phyloP scores from a whole-genome alignment of 176 grass and related monocot genomes.

The Musa troglodytarum region DNA sequence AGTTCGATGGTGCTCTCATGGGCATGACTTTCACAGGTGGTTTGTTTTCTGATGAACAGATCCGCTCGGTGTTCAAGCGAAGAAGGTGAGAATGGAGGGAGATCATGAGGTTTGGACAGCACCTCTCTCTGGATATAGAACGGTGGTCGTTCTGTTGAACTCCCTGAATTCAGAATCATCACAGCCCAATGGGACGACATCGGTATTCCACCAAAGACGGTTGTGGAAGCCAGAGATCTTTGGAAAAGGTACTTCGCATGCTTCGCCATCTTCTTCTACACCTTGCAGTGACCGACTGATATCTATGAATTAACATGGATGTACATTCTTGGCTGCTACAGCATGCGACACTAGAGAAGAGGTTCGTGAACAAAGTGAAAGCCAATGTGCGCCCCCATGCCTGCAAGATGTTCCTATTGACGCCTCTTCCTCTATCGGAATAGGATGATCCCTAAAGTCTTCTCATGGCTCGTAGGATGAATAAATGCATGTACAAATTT shows the following conservation, averaged over 20 bases:
- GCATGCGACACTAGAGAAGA: slow-evolving; percentile 36
- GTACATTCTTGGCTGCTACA: slow-evolving; percentile 25
- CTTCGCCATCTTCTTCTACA: neutral
- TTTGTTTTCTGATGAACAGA: slow-evolving; percentile 32
- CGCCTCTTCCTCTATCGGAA: slow-evolving; percentile 15
- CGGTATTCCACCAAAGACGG: slow-evolving; percentile 29
- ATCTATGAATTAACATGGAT: neutral
- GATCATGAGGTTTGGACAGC: slow-evolving; percentile 72
- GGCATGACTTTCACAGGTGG: too few species aligned
- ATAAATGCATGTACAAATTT: slow-evolving; percentile 24
- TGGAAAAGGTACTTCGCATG: slow-evolving; percentile 43
- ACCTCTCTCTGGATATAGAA: slow-evolving; percentile 31
- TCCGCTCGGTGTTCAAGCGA: slow-evolving; percentile 69
- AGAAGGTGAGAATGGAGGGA: slow-evolving; percentile 86
- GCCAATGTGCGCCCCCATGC: slow-evolving; percentile 42
- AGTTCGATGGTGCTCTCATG: too few species aligned
- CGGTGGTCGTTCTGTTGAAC: too few species aligned
- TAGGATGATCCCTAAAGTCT: neutral
- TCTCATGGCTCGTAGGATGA: neutral
- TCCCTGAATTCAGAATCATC: too few species aligned
- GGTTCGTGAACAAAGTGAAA: slow-evolving; percentile 43
- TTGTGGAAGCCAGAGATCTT: slow-evolving; percentile 46
- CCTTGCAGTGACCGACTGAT: neutral
- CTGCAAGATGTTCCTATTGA: slow-evolving; percentile 66
- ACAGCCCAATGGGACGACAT: slow-evolving; percentile 39